Base-by-base conservation (phyloP, 352 stramenopile species). In the Pilasporangium apinafurcum region DNA sequence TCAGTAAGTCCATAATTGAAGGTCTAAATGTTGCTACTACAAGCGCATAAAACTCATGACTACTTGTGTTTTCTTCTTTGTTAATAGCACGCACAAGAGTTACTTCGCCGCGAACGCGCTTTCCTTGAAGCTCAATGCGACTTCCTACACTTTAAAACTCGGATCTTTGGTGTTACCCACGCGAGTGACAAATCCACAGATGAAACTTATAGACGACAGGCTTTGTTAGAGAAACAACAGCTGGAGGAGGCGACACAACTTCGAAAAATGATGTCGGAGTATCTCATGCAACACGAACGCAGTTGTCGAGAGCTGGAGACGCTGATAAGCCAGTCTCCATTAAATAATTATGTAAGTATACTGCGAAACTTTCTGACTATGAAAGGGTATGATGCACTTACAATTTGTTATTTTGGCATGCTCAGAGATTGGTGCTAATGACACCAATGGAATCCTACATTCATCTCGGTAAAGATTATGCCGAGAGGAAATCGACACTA, bases 381-480 rank as follows among this genome's bases (percentile, higher is more conserved):
- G 9, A 0, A 22, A 47, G 7, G n/a, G n/a, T n/a, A 6, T 34
- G 22, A 10, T 45, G 16, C 14, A 1, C 5, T n/a, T 10, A 12
- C 3, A 24, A 3, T 14, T 33, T 7, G 37, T 24, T 37, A 9
- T 1, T 36, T 9, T 36, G n/a, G n/a, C n/a, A n/a, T 16, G 30
- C 44, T 22, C 35, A 83, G 69, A 53, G 66, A 4, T 56, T 62
- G 51, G 69, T 66, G 32, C 52, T 83, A 12, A 83, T 83, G 69
- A 76, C 66, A 10, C 69, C 69, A 12, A 83, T 83, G 65, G 69
- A 79, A 42, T 72, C 60, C 47, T 76, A 57, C 43, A 79, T 83
- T 36, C 65, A 62, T 6, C 61, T 83, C 3, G 50, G 57, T 0
- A 61, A 56, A 20, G 60, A 83, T 39, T 55, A 52, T 5, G 27